Percentiles rank a stretch among this genome's conserved stretches.
Conservation (phyloP, 2,329 filamentous ascomycete species). For the Emergomyces pasteurianus region DNA sequence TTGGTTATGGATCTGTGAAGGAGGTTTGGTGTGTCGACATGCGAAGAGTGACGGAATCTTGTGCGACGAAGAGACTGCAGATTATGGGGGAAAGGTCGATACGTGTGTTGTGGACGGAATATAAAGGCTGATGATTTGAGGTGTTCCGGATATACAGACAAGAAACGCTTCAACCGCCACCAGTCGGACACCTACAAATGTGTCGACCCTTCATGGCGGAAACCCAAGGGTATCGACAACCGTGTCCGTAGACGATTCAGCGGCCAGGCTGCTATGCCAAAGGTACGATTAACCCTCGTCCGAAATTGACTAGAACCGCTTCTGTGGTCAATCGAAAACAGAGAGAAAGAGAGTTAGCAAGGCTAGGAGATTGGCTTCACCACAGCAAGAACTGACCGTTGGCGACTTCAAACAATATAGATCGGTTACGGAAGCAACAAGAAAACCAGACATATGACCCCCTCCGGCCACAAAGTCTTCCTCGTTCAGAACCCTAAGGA, state of each 20-base stretch:
- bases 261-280: conserved; percentile 92
- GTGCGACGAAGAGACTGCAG: not conserved
- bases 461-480: conserved; percentile 99
- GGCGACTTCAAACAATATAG: conserved; percentile 38
- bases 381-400: not conserved
- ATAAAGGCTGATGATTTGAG: conserved; percentile 22
- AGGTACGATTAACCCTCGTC: conserved; percentile 50
- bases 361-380: not conserved
- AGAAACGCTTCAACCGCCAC: conserved; percentile 91
- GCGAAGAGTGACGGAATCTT: not conserved
- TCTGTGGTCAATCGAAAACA: not conserved
- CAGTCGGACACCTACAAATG: conserved; percentile 96
- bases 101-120: not conserved
- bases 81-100: not conserved
- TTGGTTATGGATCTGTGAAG: not conserved
- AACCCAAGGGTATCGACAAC: conserved; percentile 99
- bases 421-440: conserved; percentile 99
- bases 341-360: not conserved
- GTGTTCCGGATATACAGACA: conserved; percentile 46
- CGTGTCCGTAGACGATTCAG: conserved; percentile 94
- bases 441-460: conserved; percentile 98
- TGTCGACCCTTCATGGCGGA: conserved; percentile 85
- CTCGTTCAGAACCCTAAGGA: conserved; percentile 94
- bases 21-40: not conserved
- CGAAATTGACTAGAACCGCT: not conserved